Base-by-base conservation (phyloP, 2,329 filamentous ascomycete genomes). In the Aureobasidium sp. region DNA sequence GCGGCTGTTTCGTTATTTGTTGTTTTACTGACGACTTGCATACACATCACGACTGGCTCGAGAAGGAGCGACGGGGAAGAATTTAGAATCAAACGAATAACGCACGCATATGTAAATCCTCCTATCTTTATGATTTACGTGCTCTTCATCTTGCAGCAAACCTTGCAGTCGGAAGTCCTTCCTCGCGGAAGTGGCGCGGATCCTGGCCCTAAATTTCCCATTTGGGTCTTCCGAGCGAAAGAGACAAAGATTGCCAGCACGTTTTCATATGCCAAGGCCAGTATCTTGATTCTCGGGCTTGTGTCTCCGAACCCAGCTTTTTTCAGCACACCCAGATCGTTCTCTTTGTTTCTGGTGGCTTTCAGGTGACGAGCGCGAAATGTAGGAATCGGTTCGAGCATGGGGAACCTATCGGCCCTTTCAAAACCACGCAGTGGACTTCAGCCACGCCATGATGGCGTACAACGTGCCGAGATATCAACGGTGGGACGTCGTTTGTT, bases 351-450 rank as follows among this genome's bases (percentile, higher is more conserved):
- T 39, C 34, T 53, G 32, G 34, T 27, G 20, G n/a, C 20, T 26
- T 15, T 12, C 39, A 24, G 26, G 20, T 20, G 34, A 53, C 50
- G 50, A 53, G 36, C 34, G n/a, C 26, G 50, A 53, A 13, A 53
- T 36, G n/a, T 12, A 39, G 50, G 13, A 24, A 53, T 32, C 34
- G 50, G 50, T 32, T 53, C 34, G 50, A 39, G 34, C 46, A 53
- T 53, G 50, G 50, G 34, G 50, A 37, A 39, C 50, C 50, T 53
- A 53, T 53, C 50, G 50, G 50, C 20, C 50, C 50, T 53, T 53
- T 39, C 24, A 12, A 5, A 51, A 53, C 50, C 50, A 53, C 34
- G 50, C 50, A 36, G 50, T 27, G 50, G 20, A 15, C 34, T 26
- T 39, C 34, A 53, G 50, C 34, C 32, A 52, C 48, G 29, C 32